phyloP scores from a whole-genome alignment of 2,329 filamentous ascomycete species.

The Fusarium mundagurra region DNA sequence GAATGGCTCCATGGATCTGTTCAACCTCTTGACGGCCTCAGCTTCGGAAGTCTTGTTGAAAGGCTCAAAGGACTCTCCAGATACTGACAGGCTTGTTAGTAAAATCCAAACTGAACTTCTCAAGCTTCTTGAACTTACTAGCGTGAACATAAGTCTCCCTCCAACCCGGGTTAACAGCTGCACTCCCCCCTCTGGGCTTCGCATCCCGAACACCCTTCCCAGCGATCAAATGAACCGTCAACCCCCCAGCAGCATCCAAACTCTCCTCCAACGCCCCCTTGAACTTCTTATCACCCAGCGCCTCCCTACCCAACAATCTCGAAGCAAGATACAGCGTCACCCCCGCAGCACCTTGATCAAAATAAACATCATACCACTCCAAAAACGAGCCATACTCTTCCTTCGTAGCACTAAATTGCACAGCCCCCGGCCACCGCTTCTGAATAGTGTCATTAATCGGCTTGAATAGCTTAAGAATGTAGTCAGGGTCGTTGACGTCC shows the following conservation, averaged over 20 bases:
- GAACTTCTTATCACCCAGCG: constrained; percentile 45
- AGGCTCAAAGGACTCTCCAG: constrained; percentile 41
- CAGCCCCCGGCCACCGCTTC: constrained; percentile 48
- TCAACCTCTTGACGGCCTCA: constrained; percentile 41
- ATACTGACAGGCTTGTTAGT: constrained; percentile 29
- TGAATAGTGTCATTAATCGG: constrained; percentile 52
- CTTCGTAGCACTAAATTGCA: constrained; percentile 24
- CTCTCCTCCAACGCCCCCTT: constrained; percentile 51
- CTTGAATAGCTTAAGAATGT: constrained; percentile 44
- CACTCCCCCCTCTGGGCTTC: constrained; percentile 55
- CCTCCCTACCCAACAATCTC: constrained; percentile 53
- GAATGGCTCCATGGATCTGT: constrained; percentile 47
- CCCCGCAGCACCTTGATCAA: constrained; percentile 51
- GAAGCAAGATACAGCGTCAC: constrained; percentile 53
- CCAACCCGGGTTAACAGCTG: constrained; percentile 63
- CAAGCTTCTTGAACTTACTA: constrained; percentile 46
- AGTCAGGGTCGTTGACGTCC: constrained; percentile 46
- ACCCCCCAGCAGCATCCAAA: constrained; percentile 36
- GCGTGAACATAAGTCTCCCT: constrained; percentile 55
- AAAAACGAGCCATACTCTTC: constrained; percentile 48
- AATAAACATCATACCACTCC: constrained; percentile 50
- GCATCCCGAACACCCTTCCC: constrained; percentile 58
- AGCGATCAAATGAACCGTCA: constrained; percentile 54
- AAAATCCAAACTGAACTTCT: rapidly evolving
- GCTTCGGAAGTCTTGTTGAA: constrained; percentile 47